Conservation (phyloP, 306 rosid species). For the Prunus mongolica region DNA sequence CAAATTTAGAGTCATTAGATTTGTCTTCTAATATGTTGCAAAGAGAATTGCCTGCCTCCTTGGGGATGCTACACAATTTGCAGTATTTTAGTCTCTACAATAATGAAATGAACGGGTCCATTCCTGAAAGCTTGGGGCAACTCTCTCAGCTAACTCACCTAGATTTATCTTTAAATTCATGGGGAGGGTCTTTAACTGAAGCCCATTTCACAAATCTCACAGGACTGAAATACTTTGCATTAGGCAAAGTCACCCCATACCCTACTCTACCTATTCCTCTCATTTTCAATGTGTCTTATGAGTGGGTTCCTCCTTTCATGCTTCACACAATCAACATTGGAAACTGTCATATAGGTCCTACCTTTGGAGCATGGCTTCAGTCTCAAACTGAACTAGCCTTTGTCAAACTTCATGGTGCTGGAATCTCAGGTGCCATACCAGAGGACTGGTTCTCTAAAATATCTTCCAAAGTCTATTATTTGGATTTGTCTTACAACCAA, state of each 20-base stretch:
- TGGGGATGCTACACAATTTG: background rate
- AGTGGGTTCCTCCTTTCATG: background rate
- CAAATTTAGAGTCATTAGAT: slow-evolving; percentile 7
- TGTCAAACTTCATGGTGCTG: background rate
- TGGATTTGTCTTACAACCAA: slow-evolving; percentile 1
- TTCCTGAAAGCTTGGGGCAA: too few relatives aligned
- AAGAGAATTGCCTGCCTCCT: background rate
- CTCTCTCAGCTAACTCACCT: too few relatives aligned
- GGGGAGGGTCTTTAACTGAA: too few relatives aligned
- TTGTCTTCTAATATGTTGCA: background rate
- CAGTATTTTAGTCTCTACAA: background rate
- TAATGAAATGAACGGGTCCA: too few relatives aligned
- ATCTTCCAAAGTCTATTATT: background rate
- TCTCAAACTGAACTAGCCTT: background rate
- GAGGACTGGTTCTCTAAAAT: background rate
- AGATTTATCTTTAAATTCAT: too few relatives aligned
- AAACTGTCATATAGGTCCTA: background rate
- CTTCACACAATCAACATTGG: background rate
- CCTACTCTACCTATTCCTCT: background rate
- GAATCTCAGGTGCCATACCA: background rate
- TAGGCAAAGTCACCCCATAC: background rate
- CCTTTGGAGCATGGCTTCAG: background rate
- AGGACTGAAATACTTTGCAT: background rate
- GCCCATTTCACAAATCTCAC: too few relatives aligned
- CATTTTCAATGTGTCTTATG: background rate